Base-by-base conservation (phyloP, 768 basidiomycete genomes). In the Xerocomellus intermedius region DNA sequence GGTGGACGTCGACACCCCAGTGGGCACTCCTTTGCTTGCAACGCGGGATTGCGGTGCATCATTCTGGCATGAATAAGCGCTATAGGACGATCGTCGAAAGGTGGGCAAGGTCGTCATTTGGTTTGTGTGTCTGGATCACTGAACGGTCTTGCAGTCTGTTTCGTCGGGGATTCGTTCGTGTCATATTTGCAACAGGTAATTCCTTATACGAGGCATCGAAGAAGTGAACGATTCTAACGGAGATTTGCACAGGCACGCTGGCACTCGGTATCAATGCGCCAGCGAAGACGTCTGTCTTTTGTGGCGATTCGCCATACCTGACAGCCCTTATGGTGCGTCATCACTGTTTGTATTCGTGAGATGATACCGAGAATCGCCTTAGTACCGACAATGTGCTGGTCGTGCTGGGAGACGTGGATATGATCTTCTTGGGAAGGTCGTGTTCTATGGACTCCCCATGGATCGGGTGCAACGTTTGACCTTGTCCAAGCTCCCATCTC, bases 221-320 rank as follows among this genome's bases (percentile, higher is more conserved):
- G 17, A 26, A 50, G 24, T 21, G 10, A 59, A 46, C 8, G 16
- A 4, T 13, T 52, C 38, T 57, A 24, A 61, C 14, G 9, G 16
- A 35, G 30, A 38, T 12, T 43, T 17, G 12, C 2, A n/a, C 48
- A 83, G 84, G 82, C 1, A 88, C 86, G 6, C 73, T 89, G 51
- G 87, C 87, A 1, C 73, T 89, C 14, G 88, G 87, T 54, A 89
- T 89, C 62, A 89, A 89, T 62, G 86, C 86, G 0, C 87, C 87
- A 1, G 77, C 85, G 0, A 86, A 81, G 61, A 85, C 87, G 0
- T 75, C 81, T 2, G 76, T 85, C 7, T 88, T 88, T 61, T 81
- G 78, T 50, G 82, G 81, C 0, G 84, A 86, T 65, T 85, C 84
- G 0, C 80, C 81, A 2, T 84, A 55, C 64, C 60, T 86, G 35